Percentiles rank a stretch among this genome's conserved stretches.
phyloP scores from a whole-genome alignment of 73 alveolate genomes.

The Paramecium sonneborni region DNA sequence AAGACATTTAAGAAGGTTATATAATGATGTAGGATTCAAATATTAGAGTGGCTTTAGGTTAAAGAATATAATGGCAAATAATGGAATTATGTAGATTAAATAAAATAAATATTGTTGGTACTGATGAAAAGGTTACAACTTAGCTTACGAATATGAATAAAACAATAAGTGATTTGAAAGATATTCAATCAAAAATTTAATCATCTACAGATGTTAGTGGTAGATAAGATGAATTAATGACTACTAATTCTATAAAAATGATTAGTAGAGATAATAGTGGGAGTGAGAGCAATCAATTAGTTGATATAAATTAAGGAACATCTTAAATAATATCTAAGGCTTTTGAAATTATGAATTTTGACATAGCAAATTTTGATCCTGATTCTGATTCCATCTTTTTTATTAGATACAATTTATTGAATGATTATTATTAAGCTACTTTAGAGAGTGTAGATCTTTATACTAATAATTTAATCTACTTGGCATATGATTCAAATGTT shows the following conservation, averaged over 20 bases:
- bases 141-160: slow-evolving; percentile 2
- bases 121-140: background rate
- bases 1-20: slow-evolving; percentile 25
- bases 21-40: slow-evolving; percentile 50
- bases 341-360: slow-evolving; percentile 15
- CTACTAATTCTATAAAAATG: slow-evolving; percentile 31
- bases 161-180: slow-evolving; percentile 37
- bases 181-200: background rate
- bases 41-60: slow-evolving; percentile 47
- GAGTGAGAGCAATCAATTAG: background rate
- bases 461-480: background rate
- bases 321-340: slow-evolving; percentile 58
- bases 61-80: slow-evolving; percentile 39
- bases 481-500: background rate
- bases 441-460: slow-evolving; percentile 49
- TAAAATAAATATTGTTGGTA: background rate
- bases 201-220: background rate
- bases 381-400: slow-evolving; percentile 11
- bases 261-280: slow-evolving; percentile 43
- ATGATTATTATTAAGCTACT: slow-evolving; percentile 51
- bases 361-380: background rate
- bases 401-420: slow-evolving; percentile 26
- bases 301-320: slow-evolving; percentile 61
- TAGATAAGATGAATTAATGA: background rate
- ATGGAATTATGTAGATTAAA: slow-evolving; percentile 39